These are phyloP conservation scores for Jaminaea rosea DNA, from an alignment of 1,284 basidiomycete species.

Conservation along the genomic window DNA sequence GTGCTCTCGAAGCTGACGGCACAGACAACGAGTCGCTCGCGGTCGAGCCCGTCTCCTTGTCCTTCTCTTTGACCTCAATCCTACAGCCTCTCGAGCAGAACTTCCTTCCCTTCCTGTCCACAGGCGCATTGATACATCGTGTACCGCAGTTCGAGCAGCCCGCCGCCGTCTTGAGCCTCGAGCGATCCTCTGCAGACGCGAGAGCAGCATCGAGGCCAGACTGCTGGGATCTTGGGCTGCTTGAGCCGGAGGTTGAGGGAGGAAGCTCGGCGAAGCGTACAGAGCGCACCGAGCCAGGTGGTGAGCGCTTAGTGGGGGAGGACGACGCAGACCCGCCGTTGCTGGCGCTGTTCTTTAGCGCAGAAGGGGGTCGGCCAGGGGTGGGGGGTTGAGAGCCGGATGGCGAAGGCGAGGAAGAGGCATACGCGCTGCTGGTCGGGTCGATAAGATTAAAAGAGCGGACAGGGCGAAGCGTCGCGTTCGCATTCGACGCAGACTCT, in stretches of 20 bases:
- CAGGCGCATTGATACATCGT: conserved; percentile 8
- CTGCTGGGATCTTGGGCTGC: background rate
- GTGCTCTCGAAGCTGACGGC: no score
- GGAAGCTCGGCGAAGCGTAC: background rate
- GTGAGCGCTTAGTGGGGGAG: background rate
- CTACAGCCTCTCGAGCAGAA: conserved; percentile 8
- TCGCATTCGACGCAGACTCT: background rate
- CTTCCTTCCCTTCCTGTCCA: conserved; percentile 3
- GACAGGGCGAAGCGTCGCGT: no score
- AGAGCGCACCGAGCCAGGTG: background rate
- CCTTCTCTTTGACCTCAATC: background rate
- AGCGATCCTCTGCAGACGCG: conserved; percentile 4
- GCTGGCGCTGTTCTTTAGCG: background rate
- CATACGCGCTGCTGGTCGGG: background rate
- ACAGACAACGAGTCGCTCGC: no score
- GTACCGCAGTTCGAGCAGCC: conserved; percentile 2
- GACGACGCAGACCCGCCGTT: background rate
- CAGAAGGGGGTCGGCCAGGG: no score
- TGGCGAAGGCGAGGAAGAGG: background rate
- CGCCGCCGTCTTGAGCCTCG: conserved; percentile 6
- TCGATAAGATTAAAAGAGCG: background rate
- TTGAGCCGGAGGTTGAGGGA: conserved; percentile 1
- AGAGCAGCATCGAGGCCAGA: conserved; percentile 5
- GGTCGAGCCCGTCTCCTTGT: background rate
- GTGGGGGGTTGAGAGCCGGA: background rate